Conservation (phyloP, 768 basidiomycete genomes). For the Pleurotus pulmonarius region DNA sequence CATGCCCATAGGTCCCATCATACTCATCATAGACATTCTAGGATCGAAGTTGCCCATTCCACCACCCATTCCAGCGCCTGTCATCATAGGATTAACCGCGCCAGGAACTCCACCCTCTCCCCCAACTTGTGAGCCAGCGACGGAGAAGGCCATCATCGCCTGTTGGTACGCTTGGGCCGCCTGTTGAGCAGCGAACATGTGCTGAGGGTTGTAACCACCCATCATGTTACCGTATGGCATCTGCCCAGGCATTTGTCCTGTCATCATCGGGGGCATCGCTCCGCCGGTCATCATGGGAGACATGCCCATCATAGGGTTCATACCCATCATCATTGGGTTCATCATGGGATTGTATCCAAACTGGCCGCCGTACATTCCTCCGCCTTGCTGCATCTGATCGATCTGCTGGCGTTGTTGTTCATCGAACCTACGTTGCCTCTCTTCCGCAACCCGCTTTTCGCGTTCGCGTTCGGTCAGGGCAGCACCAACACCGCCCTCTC, state of each 20-base stretch:
- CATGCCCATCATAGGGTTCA: slow-evolving; percentile 48
- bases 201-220: slow-evolving; percentile 61
- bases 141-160: slow-evolving; percentile 80
- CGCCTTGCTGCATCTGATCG: slow-evolving; percentile 84
- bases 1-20: slow-evolving; percentile 42
- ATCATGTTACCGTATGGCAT: slow-evolving; percentile 61
- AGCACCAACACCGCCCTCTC: slow-evolving; percentile 93
- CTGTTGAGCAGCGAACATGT: slow-evolving; percentile 84
- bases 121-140: slow-evolving; percentile 69
- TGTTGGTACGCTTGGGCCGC: slow-evolving; percentile 87
- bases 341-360: slow-evolving; percentile 66
- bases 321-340: slow-evolving; percentile 68
- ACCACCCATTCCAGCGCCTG: slow-evolving; percentile 26
- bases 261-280: slow-evolving; percentile 32
- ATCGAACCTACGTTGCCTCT: slow-evolving; percentile 89
- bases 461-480: slow-evolving; percentile 93
- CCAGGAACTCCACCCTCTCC: slow-evolving; percentile 46
- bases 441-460: slow-evolving; percentile 88
- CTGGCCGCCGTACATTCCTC: slow-evolving; percentile 64
- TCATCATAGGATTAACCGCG: slow-evolving; percentile 52
- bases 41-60: slow-evolving; percentile 53
- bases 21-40: slow-evolving; percentile 79
- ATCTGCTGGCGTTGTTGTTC: slow-evolving; percentile 86
- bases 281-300: slow-evolving; percentile 34
- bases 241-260: slow-evolving; percentile 28